A percentile compares a stretch with the other conserved stretches of the same genome.
These are phyloP conservation scores for Tubosaeta brunneosetosa DNA, from an alignment of 768 basidiomycete genomes.

Conservation along the genomic window DNA sequence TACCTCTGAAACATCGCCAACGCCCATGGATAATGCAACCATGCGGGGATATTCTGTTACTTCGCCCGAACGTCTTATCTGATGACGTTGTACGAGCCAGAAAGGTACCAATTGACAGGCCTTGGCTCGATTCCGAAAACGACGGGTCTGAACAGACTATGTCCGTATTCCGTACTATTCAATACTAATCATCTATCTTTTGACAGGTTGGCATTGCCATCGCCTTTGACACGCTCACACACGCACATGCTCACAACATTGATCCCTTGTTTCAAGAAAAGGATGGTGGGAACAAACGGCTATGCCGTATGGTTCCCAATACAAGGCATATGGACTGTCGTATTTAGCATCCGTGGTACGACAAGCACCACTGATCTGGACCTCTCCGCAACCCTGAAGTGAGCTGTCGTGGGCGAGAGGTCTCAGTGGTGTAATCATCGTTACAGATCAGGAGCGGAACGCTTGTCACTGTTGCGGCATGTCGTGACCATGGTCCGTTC, in stretches of 20 bases:
- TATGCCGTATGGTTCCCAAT: slow-evolving; percentile 23
- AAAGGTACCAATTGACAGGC: slow-evolving; percentile 13
- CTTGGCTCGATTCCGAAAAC: slow-evolving; percentile 7
- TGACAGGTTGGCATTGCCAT: not conserved
- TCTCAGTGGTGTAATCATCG: slow-evolving; percentile 1
- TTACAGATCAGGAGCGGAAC: slow-evolving; percentile 2
- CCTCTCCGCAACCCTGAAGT: slow-evolving; percentile 6
- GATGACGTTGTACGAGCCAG: slow-evolving; percentile 5
- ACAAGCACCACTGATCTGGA: slow-evolving; percentile 14
- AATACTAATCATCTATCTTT: slow-evolving; percentile 1
- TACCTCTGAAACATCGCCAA: not conserved
- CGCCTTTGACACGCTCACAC: slow-evolving; percentile 1
- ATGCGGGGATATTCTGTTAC: slow-evolving; percentile 15
- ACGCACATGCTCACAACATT: not conserved
- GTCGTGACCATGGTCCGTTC: slow-evolving; percentile 1
- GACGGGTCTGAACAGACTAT: slow-evolving; percentile 1
- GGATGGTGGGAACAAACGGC: slow-evolving; percentile 9
- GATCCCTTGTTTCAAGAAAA: slow-evolving; percentile 1
- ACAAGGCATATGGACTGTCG: slow-evolving; percentile 21
- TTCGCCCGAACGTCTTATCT: slow-evolving; percentile 9
- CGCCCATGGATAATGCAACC: slow-evolving; percentile 19
- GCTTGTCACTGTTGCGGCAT: slow-evolving; percentile 14
- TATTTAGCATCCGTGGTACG: slow-evolving; percentile 17
- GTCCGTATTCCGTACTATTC: slow-evolving; percentile 2
- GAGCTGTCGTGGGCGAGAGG: slow-evolving; percentile 1